Evolutionary conservation across 371 early-diverging fungal genomes (phyloP).

Genomic region (Mortierella sp.): DNA sequence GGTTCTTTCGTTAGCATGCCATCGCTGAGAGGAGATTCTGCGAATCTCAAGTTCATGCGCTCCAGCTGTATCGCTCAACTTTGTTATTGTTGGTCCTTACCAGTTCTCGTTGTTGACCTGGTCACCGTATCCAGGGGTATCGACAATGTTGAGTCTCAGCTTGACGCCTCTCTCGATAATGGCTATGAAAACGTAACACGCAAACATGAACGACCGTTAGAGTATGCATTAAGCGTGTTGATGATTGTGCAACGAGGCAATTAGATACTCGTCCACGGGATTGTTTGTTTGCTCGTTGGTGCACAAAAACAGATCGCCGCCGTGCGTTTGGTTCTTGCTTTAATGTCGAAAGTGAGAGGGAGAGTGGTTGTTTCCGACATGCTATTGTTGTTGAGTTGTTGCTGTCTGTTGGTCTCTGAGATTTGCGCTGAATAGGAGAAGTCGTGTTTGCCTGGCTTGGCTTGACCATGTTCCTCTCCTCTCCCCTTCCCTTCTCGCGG

Average conservation of each 20-base stretch:
- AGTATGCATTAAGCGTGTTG: not conserved
- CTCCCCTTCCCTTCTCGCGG: constrained; percentile 18
- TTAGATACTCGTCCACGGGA: not conserved
- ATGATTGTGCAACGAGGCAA: constrained; percentile 4
- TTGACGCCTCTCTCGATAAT: constrained; percentile 90
- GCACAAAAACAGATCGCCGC: not conserved
- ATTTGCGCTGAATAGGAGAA: not conserved
- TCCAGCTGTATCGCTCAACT: not conserved
- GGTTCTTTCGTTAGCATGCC: not conserved
- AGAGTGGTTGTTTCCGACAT: not conserved
- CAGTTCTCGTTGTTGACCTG: constrained; percentile 93
- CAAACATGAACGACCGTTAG: not conserved
- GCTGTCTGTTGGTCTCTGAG: not conserved
- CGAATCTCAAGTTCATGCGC: too few species aligned
- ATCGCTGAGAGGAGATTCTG: not conserved
- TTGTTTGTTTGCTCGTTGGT: not conserved
- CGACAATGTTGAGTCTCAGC: constrained; percentile 87
- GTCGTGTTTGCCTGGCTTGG: constrained; percentile 3
- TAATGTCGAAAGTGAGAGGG: not conserved
- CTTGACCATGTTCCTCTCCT: not conserved
- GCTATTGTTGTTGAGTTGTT: not conserved
- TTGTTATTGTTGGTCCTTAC: constrained; percentile 31
- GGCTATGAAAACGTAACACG: constrained; percentile 59
- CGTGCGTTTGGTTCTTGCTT: not conserved
- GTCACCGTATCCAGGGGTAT: constrained; percentile 86